A percentile compares a stretch with the other conserved stretches of the same genome.
These are phyloP conservation scores for Aspergillus hancockii DNA, from an alignment of 495 filamentous ascomycete genomes.

Conservation along the genomic window DNA sequence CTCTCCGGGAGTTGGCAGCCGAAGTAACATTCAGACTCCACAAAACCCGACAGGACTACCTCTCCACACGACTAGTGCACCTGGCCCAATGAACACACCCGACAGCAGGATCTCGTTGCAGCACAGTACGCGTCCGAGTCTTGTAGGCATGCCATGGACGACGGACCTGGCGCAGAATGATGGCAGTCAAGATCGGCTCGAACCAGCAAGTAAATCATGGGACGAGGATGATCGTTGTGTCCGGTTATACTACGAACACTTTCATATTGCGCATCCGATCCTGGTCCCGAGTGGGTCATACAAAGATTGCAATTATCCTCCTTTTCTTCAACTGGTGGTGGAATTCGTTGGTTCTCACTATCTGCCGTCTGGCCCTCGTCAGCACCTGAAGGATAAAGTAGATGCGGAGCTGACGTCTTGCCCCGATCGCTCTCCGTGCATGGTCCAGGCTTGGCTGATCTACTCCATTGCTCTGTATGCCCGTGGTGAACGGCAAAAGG, in stretches of 20 bases:
- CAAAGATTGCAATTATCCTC: conserved; percentile 38
- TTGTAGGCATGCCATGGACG: conserved; percentile 26
- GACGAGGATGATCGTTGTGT: conserved; percentile 35
- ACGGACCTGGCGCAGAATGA: conserved; percentile 18
- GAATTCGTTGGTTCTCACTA: conserved; percentile 43
- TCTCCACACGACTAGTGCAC: not conserved
- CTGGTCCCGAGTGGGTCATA: conserved; percentile 36
- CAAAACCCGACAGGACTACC: conserved; percentile 5
- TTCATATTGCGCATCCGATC: conserved; percentile 42
- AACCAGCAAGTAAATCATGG: conserved; percentile 19
- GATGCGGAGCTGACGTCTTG: conserved; percentile 28
- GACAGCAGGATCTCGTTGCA: conserved; percentile 24
- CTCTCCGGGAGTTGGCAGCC: not conserved
- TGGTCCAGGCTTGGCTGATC: conserved; percentile 41
- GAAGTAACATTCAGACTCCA: conserved; percentile 5
- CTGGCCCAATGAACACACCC: conserved; percentile 20
- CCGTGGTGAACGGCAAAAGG: conserved; percentile 35
- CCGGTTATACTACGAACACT: conserved; percentile 42
- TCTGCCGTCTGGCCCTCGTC: conserved; percentile 22
- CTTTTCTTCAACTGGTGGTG: conserved; percentile 37
- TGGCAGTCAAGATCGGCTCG: conserved; percentile 15
- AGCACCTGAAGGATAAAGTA: conserved; percentile 28
- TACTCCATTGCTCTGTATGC: conserved; percentile 40
- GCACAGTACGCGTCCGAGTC: conserved; percentile 10
- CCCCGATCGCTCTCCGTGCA: conserved; percentile 31